Conservation (phyloP, 2,329 filamentous ascomycete species). For the Hymenoscyphus albidus region DNA sequence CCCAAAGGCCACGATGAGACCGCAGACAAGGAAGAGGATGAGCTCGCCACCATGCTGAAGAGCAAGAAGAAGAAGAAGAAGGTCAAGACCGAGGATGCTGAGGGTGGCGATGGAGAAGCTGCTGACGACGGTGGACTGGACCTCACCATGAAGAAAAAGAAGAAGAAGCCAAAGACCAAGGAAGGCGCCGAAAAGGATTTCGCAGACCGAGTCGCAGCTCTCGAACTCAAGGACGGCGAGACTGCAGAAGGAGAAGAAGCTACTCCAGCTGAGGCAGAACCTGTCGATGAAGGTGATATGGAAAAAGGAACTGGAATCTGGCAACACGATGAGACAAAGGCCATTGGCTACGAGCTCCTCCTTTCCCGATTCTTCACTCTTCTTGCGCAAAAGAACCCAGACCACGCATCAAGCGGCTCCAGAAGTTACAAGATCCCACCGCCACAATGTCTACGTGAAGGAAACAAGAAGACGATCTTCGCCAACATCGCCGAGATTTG, state of each 20-base stretch:
- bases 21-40: constrained; percentile 41
- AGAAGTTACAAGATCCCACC: constrained; percentile 99
- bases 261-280: constrained; percentile 22
- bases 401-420: constrained; percentile 81
- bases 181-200: constrained; percentile 35
- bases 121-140: constrained; percentile 47
- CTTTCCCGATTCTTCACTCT: constrained; percentile 92
- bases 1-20: constrained; percentile 38
- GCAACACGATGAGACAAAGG: constrained; percentile 34
- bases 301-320: constrained; percentile 38
- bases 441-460: constrained; percentile 97
- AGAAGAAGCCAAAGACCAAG: constrained; percentile 37
- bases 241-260: constrained; percentile 26
- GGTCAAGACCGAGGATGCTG: constrained; percentile 55
- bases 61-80: constrained; percentile 83
- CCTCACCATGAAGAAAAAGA: constrained; percentile 37
- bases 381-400: constrained; percentile 92
- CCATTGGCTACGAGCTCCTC: constrained; percentile 81
- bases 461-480: constrained; percentile 99
- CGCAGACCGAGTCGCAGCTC: constrained; percentile 34
- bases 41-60: constrained; percentile 65
- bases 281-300: constrained; percentile 35
- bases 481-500: constrained; percentile 98
- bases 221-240: constrained; percentile 33
- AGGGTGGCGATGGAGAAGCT: constrained; percentile 52